Evolutionary conservation across 2,329 filamentous ascomycete species (phyloP).

Genomic region (Tolypocladium ophioglossoides): DNA sequence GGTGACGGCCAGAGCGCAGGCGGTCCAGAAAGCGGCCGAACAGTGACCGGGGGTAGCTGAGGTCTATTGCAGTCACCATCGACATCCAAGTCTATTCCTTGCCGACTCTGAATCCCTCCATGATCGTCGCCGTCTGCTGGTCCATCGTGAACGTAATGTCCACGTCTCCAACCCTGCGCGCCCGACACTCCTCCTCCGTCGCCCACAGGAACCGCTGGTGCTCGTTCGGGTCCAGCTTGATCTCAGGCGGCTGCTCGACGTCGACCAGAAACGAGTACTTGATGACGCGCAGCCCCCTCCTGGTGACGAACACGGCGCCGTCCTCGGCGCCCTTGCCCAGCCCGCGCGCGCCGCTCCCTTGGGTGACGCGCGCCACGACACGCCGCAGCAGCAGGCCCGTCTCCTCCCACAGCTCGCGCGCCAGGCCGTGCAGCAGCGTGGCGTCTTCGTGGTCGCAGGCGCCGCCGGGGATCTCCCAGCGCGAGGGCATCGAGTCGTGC

Average conservation of each 20-base stretch:
- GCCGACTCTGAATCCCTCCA: slow-evolving; percentile 10
- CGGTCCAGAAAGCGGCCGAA: not conserved
- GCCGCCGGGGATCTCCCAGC: slow-evolving; percentile 34
- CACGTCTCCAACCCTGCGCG: slow-evolving; percentile 8
- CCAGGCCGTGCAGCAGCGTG: slow-evolving; percentile 24
- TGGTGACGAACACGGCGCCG: not conserved
- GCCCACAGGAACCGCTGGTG: slow-evolving; percentile 21
- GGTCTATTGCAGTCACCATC: not conserved
- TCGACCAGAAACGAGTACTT: slow-evolving; percentile 9
- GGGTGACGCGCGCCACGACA: slow-evolving; percentile 8
- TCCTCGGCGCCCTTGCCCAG: not conserved
- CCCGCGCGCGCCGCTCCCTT: not conserved
- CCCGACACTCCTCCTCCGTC: slow-evolving; percentile 14
- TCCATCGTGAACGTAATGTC: slow-evolving; percentile 10
- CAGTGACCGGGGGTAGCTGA: not conserved
- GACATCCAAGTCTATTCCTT: not conserved
- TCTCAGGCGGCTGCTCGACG: slow-evolving; percentile 7
- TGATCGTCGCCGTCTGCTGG: slow-evolving; percentile 7
- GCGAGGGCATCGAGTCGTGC: slow-evolving; percentile 24
- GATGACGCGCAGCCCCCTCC: not conserved
- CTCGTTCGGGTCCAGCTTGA: slow-evolving; percentile 19
- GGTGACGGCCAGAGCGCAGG: too few relatives aligned
- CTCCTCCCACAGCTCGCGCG: slow-evolving; percentile 33
- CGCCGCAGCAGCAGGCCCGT: slow-evolving; percentile 18
- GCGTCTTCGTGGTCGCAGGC: slow-evolving; percentile 24